Percentiles rank a stretch among this genome's conserved stretches.
Evolutionary conservation across 2,329 filamentous ascomycete genomes (phyloP).

Genomic region (Sporothrix brasiliensis): DNA sequence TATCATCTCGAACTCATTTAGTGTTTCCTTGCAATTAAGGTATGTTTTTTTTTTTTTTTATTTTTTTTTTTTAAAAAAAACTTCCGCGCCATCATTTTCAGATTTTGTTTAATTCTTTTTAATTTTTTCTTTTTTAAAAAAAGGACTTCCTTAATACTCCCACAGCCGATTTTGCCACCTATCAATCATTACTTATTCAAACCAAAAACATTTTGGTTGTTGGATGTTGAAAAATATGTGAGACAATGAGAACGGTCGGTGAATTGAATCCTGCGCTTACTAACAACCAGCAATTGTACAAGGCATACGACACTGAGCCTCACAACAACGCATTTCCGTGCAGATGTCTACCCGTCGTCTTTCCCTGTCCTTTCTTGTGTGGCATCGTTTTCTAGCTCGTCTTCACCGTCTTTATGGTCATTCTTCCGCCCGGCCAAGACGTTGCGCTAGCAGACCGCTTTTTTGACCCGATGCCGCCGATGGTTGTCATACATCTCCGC

Average conservation of each 20-base stretch:
- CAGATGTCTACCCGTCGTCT: not conserved
- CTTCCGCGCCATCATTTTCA: too few species aligned
- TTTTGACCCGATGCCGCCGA: not conserved
- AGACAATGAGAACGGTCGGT: not conserved
- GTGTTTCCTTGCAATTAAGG: too few species aligned
- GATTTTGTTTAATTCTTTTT: too few species aligned
- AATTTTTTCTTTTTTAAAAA: too few species aligned
- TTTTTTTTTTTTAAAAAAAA: too few species aligned
- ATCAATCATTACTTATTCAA: not conserved
- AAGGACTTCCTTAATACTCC: too few species aligned
- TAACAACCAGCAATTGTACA: not conserved
- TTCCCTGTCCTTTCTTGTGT: not conserved
- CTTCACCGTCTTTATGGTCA: not conserved
- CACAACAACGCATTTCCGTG: not conserved
- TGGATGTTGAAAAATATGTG: not conserved
- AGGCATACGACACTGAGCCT: not conserved
- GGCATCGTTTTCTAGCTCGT: not conserved
- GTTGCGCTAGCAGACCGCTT: slow-evolving; percentile 19
- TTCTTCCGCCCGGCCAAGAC: not conserved
- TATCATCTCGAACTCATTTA: too few species aligned
- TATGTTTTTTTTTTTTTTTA: too few species aligned
- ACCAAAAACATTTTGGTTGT: not conserved
- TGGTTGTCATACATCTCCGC: not conserved
- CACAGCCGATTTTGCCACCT: too few species aligned
- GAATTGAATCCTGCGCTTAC: not conserved